Evolutionary conservation across 768 basidiomycete genomes (phyloP).

Genomic region (Tulasnella sp.): DNA sequence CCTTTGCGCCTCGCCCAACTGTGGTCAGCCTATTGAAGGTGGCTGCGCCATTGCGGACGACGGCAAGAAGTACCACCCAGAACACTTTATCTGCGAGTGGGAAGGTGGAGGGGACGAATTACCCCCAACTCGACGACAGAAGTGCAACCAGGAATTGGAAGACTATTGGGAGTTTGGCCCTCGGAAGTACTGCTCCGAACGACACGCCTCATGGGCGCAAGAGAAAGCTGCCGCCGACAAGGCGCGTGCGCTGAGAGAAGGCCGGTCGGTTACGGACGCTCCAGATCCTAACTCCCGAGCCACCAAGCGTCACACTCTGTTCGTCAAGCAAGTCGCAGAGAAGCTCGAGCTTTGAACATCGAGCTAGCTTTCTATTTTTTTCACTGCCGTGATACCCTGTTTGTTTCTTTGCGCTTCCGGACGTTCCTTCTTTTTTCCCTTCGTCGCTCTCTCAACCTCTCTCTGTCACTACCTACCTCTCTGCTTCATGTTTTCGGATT

Average conservation of each 20-base stretch:
- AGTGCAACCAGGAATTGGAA: slow-evolving; percentile 49
- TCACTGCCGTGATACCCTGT: neutral
- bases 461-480: neutral
- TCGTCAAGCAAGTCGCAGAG: slow-evolving; percentile 47
- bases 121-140: slow-evolving; percentile 26
- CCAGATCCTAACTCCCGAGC: slow-evolving; percentile 39
- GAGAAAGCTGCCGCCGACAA: slow-evolving; percentile 3
- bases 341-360: slow-evolving; percentile 11
- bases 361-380: neutral
- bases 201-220: slow-evolving; percentile 47
- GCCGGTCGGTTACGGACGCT: neutral
- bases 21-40: slow-evolving; percentile 87
- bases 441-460: neutral
- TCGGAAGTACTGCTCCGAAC: slow-evolving; percentile 77
- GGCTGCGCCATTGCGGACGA: slow-evolving; percentile 82
- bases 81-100: slow-evolving; percentile 79
- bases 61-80: slow-evolving; percentile 78
- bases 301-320: slow-evolving; percentile 70
- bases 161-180: slow-evolving; percentile 82
- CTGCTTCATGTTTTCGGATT: neutral
- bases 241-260: slow-evolving; percentile 6
- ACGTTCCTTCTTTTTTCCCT: neutral
- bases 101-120: slow-evolving; percentile 21
- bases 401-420: neutral
- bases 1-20: slow-evolving; percentile 67